Evolutionary conservation across 2,329 filamentous ascomycete species (phyloP).

Genomic region (Cytospora chrysosperma): DNA sequence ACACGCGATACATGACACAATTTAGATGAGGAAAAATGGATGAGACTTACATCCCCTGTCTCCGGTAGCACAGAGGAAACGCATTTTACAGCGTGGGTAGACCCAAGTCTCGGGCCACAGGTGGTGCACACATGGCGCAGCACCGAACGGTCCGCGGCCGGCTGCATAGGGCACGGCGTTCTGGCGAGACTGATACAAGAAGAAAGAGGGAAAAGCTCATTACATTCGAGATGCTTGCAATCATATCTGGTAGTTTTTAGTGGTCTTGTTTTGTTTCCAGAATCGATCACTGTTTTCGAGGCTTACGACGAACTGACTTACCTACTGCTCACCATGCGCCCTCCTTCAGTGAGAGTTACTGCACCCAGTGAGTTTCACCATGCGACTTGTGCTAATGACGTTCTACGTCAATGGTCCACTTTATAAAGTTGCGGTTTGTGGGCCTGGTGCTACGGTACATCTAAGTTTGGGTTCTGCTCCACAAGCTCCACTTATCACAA

Average conservation of each 20-base stretch:
- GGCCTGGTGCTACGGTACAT: not conserved
- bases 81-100: not conserved
- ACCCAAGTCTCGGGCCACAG: not conserved
- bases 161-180: not conserved
- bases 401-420: not conserved
- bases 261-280: no score
- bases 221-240: not conserved
- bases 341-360: not conserved
- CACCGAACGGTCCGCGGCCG: not conserved
- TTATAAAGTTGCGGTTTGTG: not conserved
- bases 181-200: not conserved
- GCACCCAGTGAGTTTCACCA: not conserved
- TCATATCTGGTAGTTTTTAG: not conserved
- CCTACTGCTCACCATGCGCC: not conserved
- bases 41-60: not conserved
- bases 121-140: not conserved
- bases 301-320: not conserved
- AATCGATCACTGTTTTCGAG: not conserved
- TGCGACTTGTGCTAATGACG: no score
- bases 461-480: no score
- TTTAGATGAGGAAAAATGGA: not conserved
- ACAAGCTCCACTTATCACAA: no score
- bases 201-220: no score
- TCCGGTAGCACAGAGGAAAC: not conserved
- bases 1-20: not conserved